phyloP scores from a whole-genome alignment of 1,284 basidiomycete genomes.

The Pisolithus thermaeus region DNA sequence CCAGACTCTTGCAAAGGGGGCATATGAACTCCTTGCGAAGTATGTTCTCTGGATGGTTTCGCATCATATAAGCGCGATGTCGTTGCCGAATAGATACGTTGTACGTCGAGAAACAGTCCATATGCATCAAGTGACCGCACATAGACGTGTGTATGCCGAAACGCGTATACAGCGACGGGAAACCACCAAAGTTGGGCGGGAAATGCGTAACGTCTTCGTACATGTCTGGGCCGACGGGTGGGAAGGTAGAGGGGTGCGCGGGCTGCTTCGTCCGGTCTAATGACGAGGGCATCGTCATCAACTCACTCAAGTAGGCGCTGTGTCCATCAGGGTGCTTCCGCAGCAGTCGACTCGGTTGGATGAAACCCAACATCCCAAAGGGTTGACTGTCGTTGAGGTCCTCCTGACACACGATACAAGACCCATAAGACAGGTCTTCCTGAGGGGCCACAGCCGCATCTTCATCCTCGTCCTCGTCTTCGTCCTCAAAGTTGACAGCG shows the following conservation, averaged over 20 bases:
- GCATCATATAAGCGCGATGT: constrained; percentile 84
- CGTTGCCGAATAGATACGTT: constrained; percentile 82
- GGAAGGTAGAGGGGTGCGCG: constrained; percentile 37
- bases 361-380: constrained; percentile 86
- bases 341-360: constrained; percentile 87
- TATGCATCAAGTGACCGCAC: constrained; percentile 97
- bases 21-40: constrained; percentile 94
- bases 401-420: constrained; percentile 98
- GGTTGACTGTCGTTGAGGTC: constrained; percentile 70
- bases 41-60: constrained; percentile 94
- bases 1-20: constrained; percentile 96
- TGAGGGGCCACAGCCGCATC: constrained; percentile 45
- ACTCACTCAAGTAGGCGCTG: constrained; percentile 67
- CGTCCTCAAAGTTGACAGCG: constrained; percentile 67
- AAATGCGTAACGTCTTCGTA: constrained; percentile 44
- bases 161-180: constrained; percentile 65
- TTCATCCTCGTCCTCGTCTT: constrained; percentile 49
- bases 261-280: constrained; percentile 52
- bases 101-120: constrained; percentile 91
- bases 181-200: constrained; percentile 63
- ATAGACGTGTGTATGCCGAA: constrained; percentile 88
- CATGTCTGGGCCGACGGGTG: constrained; percentile 45
- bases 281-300: constrained; percentile 58
- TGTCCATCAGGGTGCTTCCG: constrained; percentile 76
- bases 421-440: constrained; percentile 66